Percentiles rank a stretch among this genome's conserved stretches.
phyloP scores from a whole-genome alignment of 2,329 filamentous ascomycete genomes.

The Passalora sequoiae region DNA sequence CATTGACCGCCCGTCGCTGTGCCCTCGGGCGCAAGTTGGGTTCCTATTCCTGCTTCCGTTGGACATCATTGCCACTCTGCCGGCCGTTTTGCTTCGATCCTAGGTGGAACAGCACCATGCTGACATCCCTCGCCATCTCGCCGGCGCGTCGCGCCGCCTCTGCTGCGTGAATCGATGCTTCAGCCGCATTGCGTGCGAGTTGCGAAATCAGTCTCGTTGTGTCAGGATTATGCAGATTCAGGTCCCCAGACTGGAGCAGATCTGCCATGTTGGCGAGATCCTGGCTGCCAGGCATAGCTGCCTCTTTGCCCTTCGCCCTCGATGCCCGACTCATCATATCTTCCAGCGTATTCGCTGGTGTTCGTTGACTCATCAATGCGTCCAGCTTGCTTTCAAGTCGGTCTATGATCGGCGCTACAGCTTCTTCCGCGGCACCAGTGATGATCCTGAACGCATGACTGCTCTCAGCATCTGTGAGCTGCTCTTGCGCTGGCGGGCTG shows the following conservation, averaged over 20 bases:
- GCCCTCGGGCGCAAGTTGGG: no score
- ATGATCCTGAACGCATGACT: slow-evolving; percentile 9
- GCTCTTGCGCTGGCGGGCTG: slow-evolving; percentile 8
- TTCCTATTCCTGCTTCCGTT: slow-evolving; percentile 2
- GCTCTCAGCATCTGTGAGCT: slow-evolving; percentile 4
- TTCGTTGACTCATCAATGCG: slow-evolving; percentile 3
- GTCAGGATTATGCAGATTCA: slow-evolving; percentile 2
- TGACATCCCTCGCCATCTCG: slow-evolving; percentile 13
- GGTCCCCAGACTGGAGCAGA: slow-evolving; percentile 5
- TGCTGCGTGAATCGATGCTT: slow-evolving; percentile 12
- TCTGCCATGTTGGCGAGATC: slow-evolving; percentile 5
- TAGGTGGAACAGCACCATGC: slow-evolving; percentile 9
- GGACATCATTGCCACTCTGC: neutral
- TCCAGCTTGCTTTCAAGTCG: slow-evolving; percentile 12
- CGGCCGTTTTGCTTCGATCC: neutral
- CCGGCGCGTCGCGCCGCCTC: slow-evolving; percentile 11
- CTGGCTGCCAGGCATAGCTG: neutral
- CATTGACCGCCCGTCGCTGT: no score
- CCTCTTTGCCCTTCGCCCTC: slow-evolving; percentile 3
- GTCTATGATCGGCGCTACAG: slow-evolving; percentile 9
- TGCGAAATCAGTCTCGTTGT: slow-evolving; percentile 7
- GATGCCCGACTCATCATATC: neutral
- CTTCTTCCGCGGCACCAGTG: slow-evolving; percentile 8
- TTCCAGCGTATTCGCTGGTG: neutral
- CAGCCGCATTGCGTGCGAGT: slow-evolving; percentile 11